Evolutionary conservation across 176 grass and related monocot genomes (phyloP).

Genomic region (Carex parvula): DNA sequence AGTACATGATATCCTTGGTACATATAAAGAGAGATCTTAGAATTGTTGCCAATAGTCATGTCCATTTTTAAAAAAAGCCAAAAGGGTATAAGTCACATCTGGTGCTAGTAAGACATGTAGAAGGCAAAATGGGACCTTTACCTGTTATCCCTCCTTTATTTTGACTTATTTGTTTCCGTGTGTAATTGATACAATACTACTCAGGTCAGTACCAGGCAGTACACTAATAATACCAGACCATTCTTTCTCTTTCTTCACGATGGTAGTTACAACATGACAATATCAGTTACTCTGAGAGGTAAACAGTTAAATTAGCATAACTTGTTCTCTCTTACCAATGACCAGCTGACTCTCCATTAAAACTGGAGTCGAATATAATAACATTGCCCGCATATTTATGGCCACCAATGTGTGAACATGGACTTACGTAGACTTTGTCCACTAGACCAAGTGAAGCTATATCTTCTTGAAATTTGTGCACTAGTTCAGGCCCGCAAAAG

Average conservation of each 20-base stretch:
- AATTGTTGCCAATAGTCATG: neutral
- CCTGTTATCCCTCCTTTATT: neutral
- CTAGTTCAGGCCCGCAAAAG: constrained; percentile 74
- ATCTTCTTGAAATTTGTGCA: constrained; percentile 80
- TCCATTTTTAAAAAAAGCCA: neutral
- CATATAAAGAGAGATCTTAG: neutral
- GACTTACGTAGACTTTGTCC: constrained; percentile 64
- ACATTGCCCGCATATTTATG: constrained; percentile 98
- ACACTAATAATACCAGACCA: neutral
- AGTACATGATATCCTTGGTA: neutral
- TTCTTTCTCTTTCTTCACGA: neutral
- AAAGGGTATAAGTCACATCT: neutral
- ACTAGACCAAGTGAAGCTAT: constrained; percentile 50
- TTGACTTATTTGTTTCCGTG: neutral
- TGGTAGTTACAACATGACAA: neutral
- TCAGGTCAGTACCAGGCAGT: neutral
- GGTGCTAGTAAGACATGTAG: neutral
- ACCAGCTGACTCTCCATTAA: constrained; percentile 57
- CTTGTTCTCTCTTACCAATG: constrained; percentile 68
- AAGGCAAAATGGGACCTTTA: neutral
- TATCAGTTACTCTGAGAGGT: neutral
- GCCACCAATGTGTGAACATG: constrained; percentile 84
- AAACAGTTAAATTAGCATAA: neutral
- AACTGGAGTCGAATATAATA: constrained; percentile 66
- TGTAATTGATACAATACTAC: neutral